Evolutionary conservation across 352 stramenopile genomes (phyloP).

Genomic region (Phytophthora crassamura): DNA sequence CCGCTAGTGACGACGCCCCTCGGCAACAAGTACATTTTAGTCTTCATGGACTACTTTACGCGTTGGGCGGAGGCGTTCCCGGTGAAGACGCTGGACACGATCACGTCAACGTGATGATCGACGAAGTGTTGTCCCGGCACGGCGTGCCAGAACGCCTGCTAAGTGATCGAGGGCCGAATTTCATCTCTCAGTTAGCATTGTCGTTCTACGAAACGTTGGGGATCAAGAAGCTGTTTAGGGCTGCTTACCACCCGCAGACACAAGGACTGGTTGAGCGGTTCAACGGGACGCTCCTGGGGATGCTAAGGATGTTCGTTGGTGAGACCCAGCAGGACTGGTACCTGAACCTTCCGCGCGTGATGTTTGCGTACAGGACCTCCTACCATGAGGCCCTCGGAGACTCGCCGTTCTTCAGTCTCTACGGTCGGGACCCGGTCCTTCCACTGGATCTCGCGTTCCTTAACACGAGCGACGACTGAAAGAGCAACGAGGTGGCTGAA

Average conservation of each 20-base stretch:
- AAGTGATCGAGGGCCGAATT: conserved; percentile 1
- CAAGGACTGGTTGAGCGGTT: conserved; percentile 2
- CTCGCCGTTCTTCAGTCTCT: too few relatives aligned
- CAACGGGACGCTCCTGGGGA: not conserved
- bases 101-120: conserved; percentile 2
- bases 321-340: conserved; percentile 3
- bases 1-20: too few relatives aligned
- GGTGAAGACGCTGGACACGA: not conserved
- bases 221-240: conserved; percentile 4
- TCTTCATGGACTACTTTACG: conserved; percentile 10
- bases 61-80: not conserved
- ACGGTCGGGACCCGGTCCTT: too few relatives aligned
- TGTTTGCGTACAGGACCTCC: conserved; percentile 1
- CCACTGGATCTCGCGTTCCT: conserved; percentile 8
- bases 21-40: too few relatives aligned
- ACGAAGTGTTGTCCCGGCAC: not conserved
- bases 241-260: conserved; percentile 5
- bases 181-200: not conserved
- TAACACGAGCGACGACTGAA: not conserved
- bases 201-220: too few relatives aligned
- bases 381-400: conserved; percentile 1
- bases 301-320: not conserved
- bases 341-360: not conserved
- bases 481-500: not conserved
- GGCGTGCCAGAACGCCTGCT: not conserved